phyloP scores from a whole-genome alignment of 2,329 filamentous ascomycete genomes.

The Plenodomus biglobosus region DNA sequence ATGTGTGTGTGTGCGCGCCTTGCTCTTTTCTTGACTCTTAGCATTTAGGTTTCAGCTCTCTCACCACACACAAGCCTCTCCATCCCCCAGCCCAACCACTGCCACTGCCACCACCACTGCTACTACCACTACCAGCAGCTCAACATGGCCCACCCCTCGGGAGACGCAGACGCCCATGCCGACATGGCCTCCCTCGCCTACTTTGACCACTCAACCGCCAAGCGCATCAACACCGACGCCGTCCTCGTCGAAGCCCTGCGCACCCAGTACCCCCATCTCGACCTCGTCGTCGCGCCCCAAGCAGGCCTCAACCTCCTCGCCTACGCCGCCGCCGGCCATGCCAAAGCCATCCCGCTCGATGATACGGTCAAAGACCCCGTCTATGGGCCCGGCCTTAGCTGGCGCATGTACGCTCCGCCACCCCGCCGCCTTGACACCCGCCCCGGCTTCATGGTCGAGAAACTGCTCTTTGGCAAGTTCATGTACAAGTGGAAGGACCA shows the following conservation, averaged over 20 bases:
- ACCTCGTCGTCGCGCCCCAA: slow-evolving; percentile 46
- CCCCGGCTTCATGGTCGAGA: slow-evolving; percentile 42
- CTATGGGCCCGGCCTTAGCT: slow-evolving; percentile 38
- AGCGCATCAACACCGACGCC: slow-evolving; percentile 48
- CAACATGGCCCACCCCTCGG: neutral
- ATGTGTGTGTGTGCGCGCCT: too few relatives aligned
- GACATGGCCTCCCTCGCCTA: slow-evolving; percentile 46
- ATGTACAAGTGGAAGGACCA: slow-evolving; percentile 50
- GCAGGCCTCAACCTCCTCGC: slow-evolving; percentile 43
- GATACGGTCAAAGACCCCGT: slow-evolving; percentile 43
- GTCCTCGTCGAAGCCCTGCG: slow-evolving; percentile 50
- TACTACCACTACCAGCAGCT: too few relatives aligned
- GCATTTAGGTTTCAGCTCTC: too few relatives aligned
- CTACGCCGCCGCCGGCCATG: slow-evolving; percentile 48
- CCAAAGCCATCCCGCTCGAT: slow-evolving; percentile 46
- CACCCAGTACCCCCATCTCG: slow-evolving; percentile 49
- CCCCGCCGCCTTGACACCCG: slow-evolving; percentile 41
- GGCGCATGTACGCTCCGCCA: slow-evolving; percentile 45
- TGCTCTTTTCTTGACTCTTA: too few relatives aligned
- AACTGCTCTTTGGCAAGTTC: slow-evolving; percentile 49
- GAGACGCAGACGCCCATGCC: slow-evolving; percentile 19
- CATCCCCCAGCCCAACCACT: neutral
- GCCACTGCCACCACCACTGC: neutral
- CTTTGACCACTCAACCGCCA: slow-evolving; percentile 49
- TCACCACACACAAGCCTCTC: too few relatives aligned